Evolutionary conservation across 352 stramenopile species (phyloP), one percentile per base, ranked within the genome.

Genomic region (Phytophthora vignae): DNA sequence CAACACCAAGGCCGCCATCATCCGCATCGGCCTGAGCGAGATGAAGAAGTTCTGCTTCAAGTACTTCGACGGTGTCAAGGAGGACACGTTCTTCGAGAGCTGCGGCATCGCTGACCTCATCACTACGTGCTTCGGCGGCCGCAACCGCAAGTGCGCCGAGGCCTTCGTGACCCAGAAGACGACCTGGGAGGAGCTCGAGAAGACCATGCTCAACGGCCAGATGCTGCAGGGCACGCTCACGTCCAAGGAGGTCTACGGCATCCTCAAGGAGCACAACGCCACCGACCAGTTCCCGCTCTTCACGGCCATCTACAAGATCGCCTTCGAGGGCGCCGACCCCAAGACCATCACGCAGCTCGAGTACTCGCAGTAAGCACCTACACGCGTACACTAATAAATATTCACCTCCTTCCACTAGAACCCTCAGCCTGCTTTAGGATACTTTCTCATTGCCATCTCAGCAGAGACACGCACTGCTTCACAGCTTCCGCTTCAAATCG

Each of bases 1-100:
- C n/a, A 99, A 99, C 82, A 99, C 97, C 21, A 99, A 99, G 80
- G 97, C 97, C n/a, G 97, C 97, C 29, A 90, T 99, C 68, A 93
- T 99, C 55, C 88, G 97, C 56, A 96, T 98, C 27, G 97, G 97
- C 6, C 69, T 99, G 33, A 83, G 87, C 61, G 97, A 99, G 81
- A 99, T 99, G 94, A 95, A 97, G 55, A 95, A 91, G 77, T 96
- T 96, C 60, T 92, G 85, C 74, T 94, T 95, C 76, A 92, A 93
- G 68, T 99, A 98, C 89, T 99, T 98, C 77, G 86, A 96, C 65
- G 92, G 94, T 31, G 85, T 97, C 55, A 94, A 95, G 73, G 90
- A 98, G 59, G 82, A 93, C 71, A 99, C 97, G 48, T 99, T 99
- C 77, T 97, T 98, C 64, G 90, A 99, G 84, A 98, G 86, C 72